Evolutionary conservation across 495 filamentous ascomycete species (phyloP).

Genomic region (Penicilliopsis zonata): DNA sequence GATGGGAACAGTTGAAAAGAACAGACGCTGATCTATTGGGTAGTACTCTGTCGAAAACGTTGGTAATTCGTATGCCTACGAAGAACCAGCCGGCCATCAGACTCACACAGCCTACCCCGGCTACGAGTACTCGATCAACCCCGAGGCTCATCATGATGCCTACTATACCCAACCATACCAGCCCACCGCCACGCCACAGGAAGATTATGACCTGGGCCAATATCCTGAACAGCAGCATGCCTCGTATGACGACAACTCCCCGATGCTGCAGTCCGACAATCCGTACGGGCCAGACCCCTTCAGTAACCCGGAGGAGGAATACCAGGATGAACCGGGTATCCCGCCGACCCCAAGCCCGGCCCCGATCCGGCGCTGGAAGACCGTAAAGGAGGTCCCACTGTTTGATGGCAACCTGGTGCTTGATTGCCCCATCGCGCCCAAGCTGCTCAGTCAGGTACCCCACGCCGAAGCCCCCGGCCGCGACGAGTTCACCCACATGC

Average conservation of each 20-base stretch:
- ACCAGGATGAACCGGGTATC: slow-evolving; percentile 26
- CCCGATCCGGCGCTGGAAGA: slow-evolving; percentile 89
- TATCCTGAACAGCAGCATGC: slow-evolving; percentile 34
- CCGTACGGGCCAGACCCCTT: slow-evolving; percentile 47
- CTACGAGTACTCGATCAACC: slow-evolving; percentile 63
- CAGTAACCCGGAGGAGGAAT: slow-evolving; percentile 22
- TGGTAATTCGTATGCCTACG: slow-evolving; percentile 54
- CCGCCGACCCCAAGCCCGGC: slow-evolving; percentile 45
- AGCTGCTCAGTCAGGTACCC: slow-evolving; percentile 70
- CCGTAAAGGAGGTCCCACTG: slow-evolving; percentile 92
- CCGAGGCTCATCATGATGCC: slow-evolving; percentile 72
- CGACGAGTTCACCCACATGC: slow-evolving; percentile 98
- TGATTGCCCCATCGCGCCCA: slow-evolving; percentile 91
- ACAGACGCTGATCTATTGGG: slow-evolving; percentile 4
- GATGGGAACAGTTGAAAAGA: background rate
- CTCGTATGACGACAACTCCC: slow-evolving; percentile 48
- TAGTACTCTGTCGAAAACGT: slow-evolving; percentile 75
- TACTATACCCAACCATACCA: slow-evolving; percentile 79
- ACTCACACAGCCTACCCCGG: slow-evolving; percentile 32
- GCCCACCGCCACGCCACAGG: slow-evolving; percentile 40
- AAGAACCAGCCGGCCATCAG: slow-evolving; percentile 32
- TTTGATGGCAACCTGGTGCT: slow-evolving; percentile 96
- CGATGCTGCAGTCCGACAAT: slow-evolving; percentile 46
- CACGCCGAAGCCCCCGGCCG: slow-evolving; percentile 71
- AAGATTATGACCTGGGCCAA: slow-evolving; percentile 44